Base-by-base conservation (phyloP, 129 eudicot genomes). In the Centrapalus pauciflorus region DNA sequence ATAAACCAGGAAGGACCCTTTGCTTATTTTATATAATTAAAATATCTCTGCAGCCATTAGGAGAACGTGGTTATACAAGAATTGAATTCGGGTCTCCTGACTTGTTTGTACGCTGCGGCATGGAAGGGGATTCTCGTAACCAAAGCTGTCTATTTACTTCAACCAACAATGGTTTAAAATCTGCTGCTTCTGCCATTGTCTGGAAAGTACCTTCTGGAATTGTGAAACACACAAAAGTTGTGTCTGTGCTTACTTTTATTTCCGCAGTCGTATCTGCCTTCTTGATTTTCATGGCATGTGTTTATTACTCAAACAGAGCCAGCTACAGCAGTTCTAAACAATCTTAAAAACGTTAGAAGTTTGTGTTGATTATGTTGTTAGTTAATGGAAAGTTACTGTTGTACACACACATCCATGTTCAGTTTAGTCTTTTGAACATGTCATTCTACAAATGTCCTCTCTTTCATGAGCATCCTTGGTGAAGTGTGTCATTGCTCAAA, bases 161-260 rank as follows among this genome's bases (percentile, higher is more conserved):
- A 66, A 61, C 74, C 9, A 54, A 46, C 4, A 11, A 41, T 9
- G 50, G 37, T 67, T 58, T 56, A 40, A 57, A 46, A 54, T 49
- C 71, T 28, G 19, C 12, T 56, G 16, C 23, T 21, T 51, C 46
- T 71, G 27, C 64, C 5, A 62, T 75, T 64, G 67, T 55, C 27
- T 94, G 99, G 99, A 85, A 85, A 45, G 82, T 94, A 61, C 99
- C 97, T 34, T 73, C 88, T 35, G 99, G 99, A 41, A 76, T 55
- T 16, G 61, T 77, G 69, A 72, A 81, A 77, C 97, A 89, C 64
- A 71, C 88, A n/a, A 25, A 52, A 64, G 40, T 71, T 27, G 97
- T 94, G 13, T 84, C 94, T 28, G 28, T 75, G 58, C 59, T 89
- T 64, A 94, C 97, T 48, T 94, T 94, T 56, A 45, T 75, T n/a